phyloP scores from a whole-genome alignment of 2,329 filamentous ascomycete genomes.

The Metarhizium anisopliae region DNA sequence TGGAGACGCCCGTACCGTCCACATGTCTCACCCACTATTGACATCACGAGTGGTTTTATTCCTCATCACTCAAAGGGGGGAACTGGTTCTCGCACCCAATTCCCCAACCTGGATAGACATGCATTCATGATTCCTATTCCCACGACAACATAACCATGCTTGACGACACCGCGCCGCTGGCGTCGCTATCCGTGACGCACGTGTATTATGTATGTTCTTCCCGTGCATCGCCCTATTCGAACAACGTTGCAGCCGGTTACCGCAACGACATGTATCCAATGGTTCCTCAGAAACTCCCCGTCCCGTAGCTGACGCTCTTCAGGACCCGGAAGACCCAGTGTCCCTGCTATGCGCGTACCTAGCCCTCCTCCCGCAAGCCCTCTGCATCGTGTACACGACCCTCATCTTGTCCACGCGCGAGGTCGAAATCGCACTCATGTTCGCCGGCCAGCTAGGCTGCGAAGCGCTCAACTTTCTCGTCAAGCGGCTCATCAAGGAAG shows the following conservation, averaged over 20 bases:
- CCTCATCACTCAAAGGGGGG: too few relatives aligned
- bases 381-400: constrained; percentile 84
- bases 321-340: constrained; percentile 79
- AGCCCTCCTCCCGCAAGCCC: constrained; percentile 82
- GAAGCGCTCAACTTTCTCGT: constrained; percentile 84
- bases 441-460: constrained; percentile 82
- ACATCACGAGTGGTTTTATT: background rate
- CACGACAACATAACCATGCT: constrained; percentile 14
- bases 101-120: background rate
- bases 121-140: background rate
- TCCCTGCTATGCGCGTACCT: constrained; percentile 91
- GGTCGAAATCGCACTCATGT: constrained; percentile 81
- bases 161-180: constrained; percentile 47
- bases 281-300: too few relatives aligned
- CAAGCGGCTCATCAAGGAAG: constrained; percentile 87
- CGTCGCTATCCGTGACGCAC: constrained; percentile 88
- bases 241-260: too few relatives aligned
- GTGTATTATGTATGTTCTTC: constrained; percentile 75
- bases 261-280: too few relatives aligned
- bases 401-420: constrained; percentile 88
- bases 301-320: constrained; percentile 2
- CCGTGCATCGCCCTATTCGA: background rate
- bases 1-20: too few relatives aligned
- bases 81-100: too few relatives aligned
- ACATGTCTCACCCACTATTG: background rate